Evolutionary conservation across 108 stramenopile genomes (phyloP).

Genomic region (Pseudonitzschia multiseries): DNA sequence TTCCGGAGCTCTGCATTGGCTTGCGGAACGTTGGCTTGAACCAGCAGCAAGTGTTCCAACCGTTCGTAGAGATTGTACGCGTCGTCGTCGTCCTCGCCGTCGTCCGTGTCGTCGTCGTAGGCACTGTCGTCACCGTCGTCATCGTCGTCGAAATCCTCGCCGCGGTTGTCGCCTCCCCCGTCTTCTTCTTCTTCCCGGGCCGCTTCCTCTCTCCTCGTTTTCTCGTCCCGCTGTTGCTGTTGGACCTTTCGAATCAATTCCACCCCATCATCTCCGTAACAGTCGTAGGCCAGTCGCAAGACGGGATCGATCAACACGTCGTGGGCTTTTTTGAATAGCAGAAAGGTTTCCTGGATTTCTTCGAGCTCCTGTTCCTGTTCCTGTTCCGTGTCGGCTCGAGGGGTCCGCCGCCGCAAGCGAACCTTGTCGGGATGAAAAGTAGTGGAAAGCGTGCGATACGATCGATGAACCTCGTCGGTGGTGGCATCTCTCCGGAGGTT

Average conservation of each 20-base stretch:
- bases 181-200: not conserved
- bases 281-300: conserved; percentile 51
- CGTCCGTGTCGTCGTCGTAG: conserved; percentile 29
- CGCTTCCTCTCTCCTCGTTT: conserved; percentile 22
- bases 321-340: conserved; percentile 43
- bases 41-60: conserved; percentile 20
- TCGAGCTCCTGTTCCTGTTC: conserved; percentile 21
- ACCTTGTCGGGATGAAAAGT: conserved; percentile 66
- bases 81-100: conserved; percentile 15
- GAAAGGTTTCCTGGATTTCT: conserved; percentile 40
- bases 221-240: conserved; percentile 26
- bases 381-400: conserved; percentile 12
- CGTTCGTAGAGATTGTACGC: conserved; percentile 26
- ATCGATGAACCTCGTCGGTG: conserved; percentile 41
- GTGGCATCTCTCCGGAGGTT: conserved; percentile 43
- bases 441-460: conserved; percentile 44
- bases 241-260: conserved; percentile 37
- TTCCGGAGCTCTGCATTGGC: conserved; percentile 29
- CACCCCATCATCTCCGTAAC: conserved; percentile 43
- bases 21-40: conserved; percentile 8
- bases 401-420: conserved; percentile 2
- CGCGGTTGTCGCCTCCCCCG: conserved; percentile 8
- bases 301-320: conserved; percentile 63
- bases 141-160: conserved; percentile 2
- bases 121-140: conserved; percentile 20